Conservation (phyloP, 2,329 filamentous ascomycete genomes). For the Epichloe baconii region DNA sequence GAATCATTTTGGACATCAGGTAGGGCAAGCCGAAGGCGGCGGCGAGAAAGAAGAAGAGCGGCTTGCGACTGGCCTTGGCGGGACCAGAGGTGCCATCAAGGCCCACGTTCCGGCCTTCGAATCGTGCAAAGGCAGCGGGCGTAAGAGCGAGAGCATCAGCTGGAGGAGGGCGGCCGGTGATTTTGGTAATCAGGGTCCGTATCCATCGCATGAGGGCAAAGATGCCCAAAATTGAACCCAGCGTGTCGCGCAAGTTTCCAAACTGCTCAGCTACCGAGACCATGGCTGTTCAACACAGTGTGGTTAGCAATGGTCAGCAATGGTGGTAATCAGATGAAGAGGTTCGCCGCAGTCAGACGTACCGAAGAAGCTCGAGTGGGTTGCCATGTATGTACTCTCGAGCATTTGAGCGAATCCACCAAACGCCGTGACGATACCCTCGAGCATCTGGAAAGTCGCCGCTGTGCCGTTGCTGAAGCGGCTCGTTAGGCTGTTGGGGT, state of each 20-base stretch:
- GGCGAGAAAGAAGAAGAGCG: conserved; percentile 87
- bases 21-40: conserved; percentile 94
- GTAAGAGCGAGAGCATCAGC: conserved; percentile 80
- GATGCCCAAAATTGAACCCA: conserved; percentile 87
- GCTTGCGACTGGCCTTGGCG: conserved; percentile 77
- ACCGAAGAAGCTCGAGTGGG: conserved; percentile 97
- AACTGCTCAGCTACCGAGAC: conserved; percentile 97
- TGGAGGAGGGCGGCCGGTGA: conserved; percentile 82
- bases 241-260: conserved; percentile 78
- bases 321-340: too few relatives aligned
- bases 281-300: conserved; percentile 52
- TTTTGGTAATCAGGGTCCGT: conserved; percentile 76
- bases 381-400: conserved; percentile 99
- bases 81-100: conserved; percentile 51
- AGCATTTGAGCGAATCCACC: conserved; percentile 98
- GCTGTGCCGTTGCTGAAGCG: conserved; percentile 90
- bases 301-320: background rate
- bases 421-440: conserved; percentile 92
- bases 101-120: conserved; percentile 54
- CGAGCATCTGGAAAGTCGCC: conserved; percentile 95
- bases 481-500: conserved; percentile 88
- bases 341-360: conserved; percentile 20
- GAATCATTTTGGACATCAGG: conserved; percentile 92
- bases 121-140: conserved; percentile 79
- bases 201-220: conserved; percentile 95